Evolutionary conservation across 306 rosid genomes (phyloP).

Genomic region (Dryas alaskensis): DNA sequence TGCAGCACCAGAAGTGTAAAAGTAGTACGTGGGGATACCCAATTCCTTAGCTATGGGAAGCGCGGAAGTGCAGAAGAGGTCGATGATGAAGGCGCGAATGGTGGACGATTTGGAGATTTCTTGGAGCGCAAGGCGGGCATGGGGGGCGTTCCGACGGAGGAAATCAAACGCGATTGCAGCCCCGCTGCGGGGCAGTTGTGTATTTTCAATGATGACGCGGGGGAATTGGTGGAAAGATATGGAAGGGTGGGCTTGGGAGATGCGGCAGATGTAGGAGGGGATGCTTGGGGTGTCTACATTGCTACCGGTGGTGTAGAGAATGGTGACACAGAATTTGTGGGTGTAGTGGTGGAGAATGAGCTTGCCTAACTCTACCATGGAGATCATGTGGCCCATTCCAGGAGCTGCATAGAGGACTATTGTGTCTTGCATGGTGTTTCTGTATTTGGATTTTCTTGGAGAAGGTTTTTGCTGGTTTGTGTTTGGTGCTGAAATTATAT

Average conservation of each 20-base stretch:
- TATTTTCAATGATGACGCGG: background rate
- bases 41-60: constrained; percentile 16
- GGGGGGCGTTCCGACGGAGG: constrained; percentile 17
- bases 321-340: constrained; percentile 25
- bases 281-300: background rate
- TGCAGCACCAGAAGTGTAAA: constrained; percentile 28
- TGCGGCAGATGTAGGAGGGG: constrained; percentile 14
- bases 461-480: too few species aligned
- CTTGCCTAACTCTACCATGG: constrained; percentile 45
- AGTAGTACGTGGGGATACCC: constrained; percentile 31
- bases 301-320: constrained; percentile 28
- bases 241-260: constrained; percentile 30
- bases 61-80: constrained; percentile 25
- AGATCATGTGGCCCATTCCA: constrained; percentile 31
- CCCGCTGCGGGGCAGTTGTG: background rate
- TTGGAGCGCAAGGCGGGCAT: constrained; percentile 11
- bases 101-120: constrained; percentile 10
- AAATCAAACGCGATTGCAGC: background rate
- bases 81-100: constrained; percentile 30
- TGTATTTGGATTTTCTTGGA: too few species aligned
- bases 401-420: constrained; percentile 35
- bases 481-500: too few species aligned
- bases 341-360: constrained; percentile 21
- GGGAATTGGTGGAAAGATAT: constrained; percentile 37
- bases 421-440: background rate